phyloP scores from a whole-genome alignment of 768 basidiomycete genomes.

The Suillus americanus region DNA sequence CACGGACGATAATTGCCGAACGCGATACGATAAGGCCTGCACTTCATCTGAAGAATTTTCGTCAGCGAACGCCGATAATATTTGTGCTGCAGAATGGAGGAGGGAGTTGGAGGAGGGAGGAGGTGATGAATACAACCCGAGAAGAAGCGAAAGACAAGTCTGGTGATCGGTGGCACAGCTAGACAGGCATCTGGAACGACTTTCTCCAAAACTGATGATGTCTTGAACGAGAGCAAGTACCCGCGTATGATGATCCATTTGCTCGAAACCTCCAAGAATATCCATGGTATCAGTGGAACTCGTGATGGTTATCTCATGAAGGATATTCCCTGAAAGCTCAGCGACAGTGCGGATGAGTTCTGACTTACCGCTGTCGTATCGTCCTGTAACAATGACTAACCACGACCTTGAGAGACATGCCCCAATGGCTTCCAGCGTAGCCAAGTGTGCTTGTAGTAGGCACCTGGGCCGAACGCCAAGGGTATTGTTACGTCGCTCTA shows the following conservation, averaged over 20 bases:
- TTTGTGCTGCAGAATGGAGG: constrained; percentile 23
- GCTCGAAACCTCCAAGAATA: constrained; percentile 94
- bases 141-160: constrained; percentile 14
- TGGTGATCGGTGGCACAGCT: constrained; percentile 20
- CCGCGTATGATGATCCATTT: constrained; percentile 61
- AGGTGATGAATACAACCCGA: constrained; percentile 16
- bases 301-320: constrained; percentile 78
- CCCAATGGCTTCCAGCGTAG: constrained; percentile 72
- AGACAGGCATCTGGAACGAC: constrained; percentile 35
- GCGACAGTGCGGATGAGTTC: constrained; percentile 70
- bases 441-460: constrained; percentile 61
- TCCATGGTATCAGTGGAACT: constrained; percentile 91
- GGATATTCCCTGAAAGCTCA: constrained; percentile 59
- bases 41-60: constrained; percentile 11
- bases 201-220: constrained; percentile 38
- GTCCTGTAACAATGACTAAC: constrained; percentile 88
- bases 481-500: constrained; percentile 31
- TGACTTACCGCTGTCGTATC: constrained; percentile 76
- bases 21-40: constrained; percentile 20
- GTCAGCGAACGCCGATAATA: constrained; percentile 21
- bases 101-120: constrained; percentile 18
- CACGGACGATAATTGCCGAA: constrained; percentile 24
- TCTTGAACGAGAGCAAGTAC: constrained; percentile 38
- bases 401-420: constrained; percentile 74
- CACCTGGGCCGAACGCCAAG: constrained; percentile 43